These are phyloP conservation scores for Naegleria fowleri DNA, from an alignment of 208 protist genomes.

Conservation along the genomic window DNA sequence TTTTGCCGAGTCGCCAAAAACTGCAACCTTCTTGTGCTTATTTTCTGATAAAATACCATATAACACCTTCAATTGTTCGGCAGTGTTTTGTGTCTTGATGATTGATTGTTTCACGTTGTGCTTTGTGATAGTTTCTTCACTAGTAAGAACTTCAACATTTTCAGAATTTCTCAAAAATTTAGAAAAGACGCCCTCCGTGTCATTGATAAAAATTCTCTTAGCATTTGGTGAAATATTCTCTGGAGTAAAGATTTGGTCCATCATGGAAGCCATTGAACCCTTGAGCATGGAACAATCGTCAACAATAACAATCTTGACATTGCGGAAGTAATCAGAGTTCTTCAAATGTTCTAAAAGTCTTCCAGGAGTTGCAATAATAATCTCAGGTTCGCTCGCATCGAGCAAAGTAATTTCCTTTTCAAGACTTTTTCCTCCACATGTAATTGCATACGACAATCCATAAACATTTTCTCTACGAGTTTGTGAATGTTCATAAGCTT, in stretches of 20 bases:
- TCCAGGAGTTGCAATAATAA: constrained; percentile 19
- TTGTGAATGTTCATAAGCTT: background rate
- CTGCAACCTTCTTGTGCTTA: constrained; percentile 6
- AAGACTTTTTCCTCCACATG: background rate
- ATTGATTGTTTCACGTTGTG: background rate
- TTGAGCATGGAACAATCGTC: background rate
- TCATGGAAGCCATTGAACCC: background rate
- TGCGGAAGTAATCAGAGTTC: constrained; percentile 17
- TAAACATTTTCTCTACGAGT: constrained; percentile 1
- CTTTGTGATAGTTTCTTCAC: background rate
- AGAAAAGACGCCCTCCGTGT: background rate
- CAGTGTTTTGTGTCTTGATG: background rate
- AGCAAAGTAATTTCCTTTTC: background rate
- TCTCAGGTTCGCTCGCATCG: background rate
- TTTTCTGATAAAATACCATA: background rate
- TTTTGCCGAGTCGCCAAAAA: background rate
- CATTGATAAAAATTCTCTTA: background rate
- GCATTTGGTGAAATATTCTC: background rate
- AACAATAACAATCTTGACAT: background rate
- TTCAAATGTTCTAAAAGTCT: constrained; percentile 1
- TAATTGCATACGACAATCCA: background rate
- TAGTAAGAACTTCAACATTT: background rate
- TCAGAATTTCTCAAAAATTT: background rate
- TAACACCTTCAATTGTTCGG: background rate
- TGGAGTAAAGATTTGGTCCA: background rate